These are phyloP conservation scores for Straminergon stramineum DNA, from an alignment of 225 moss, liverwort and hornwort genomes.

Conservation along the genomic window DNA sequence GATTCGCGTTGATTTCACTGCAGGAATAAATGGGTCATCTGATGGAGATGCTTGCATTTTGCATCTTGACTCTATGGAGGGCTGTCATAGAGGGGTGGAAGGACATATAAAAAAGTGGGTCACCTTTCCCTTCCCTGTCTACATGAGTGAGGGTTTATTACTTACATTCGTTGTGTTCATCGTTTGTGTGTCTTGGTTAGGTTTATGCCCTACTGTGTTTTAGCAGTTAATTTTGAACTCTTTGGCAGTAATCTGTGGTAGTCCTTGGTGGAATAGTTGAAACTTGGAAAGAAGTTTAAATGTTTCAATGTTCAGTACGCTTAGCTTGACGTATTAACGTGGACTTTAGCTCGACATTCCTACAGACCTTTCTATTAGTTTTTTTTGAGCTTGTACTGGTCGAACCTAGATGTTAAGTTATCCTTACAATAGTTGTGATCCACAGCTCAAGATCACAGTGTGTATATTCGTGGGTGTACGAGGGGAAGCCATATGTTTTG, in stretches of 20 bases:
- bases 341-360: background rate
- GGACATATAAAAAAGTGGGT: conserved; percentile 42
- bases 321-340: background rate
- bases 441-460: background rate
- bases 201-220: background rate
- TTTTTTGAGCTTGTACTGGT: background rate
- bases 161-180: background rate
- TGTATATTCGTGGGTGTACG: background rate
- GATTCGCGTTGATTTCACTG: conserved; percentile 5
- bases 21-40: conserved; percentile 16
- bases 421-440: background rate
- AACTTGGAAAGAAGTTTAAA: background rate
- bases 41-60: conserved; percentile 51
- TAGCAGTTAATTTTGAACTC: background rate
- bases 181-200: background rate
- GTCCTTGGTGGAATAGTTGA: background rate
- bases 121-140: background rate
- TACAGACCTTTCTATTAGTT: background rate
- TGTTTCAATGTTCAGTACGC: background rate
- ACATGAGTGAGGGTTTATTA: background rate
- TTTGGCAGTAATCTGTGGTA: background rate
- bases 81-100: conserved; percentile 42
- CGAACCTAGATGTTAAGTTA: background rate
- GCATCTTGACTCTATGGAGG: conserved; percentile 60
- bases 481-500: background rate